A percentile compares a stretch with the other conserved stretches of the same genome.
These are phyloP conservation scores for Iberis pinnata DNA, from an alignment of 345 rosid genomes.

Conservation along the genomic window DNA sequence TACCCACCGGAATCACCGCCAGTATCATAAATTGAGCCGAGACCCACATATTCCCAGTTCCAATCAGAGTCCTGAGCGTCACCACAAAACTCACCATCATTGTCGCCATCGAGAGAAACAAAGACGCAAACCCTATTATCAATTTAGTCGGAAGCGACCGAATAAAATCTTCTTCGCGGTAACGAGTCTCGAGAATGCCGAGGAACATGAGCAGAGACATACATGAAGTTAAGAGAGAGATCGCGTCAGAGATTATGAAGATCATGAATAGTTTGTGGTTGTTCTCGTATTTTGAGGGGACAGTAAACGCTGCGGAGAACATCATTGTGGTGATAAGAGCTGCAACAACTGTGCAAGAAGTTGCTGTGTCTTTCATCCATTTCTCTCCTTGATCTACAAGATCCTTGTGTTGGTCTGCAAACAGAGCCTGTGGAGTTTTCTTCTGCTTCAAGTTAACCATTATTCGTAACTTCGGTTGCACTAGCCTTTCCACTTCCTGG, in stretches of 20 bases:
- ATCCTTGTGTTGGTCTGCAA: conserved; percentile 44
- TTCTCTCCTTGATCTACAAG: conserved; percentile 39
- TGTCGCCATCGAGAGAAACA: conserved; percentile 59
- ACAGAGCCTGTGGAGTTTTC: conserved; percentile 44
- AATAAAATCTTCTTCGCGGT: conserved; percentile 48
- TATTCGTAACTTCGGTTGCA: conserved; percentile 55
- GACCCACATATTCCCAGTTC: conserved; percentile 28
- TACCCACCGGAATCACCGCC: conserved; percentile 48
- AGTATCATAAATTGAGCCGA: conserved; percentile 41
- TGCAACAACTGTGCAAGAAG: conserved; percentile 46
- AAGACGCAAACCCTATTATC: conserved; percentile 51
- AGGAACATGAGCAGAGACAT: conserved; percentile 47
- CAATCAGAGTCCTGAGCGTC: conserved; percentile 34
- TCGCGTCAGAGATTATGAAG: conserved; percentile 41
- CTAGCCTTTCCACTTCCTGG: conserved; percentile 69
- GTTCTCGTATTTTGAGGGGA: conserved; percentile 36
- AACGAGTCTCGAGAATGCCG: conserved; percentile 49
- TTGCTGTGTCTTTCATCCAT: conserved; percentile 50
- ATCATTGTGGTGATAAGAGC: conserved; percentile 53
- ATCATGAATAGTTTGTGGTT: conserved; percentile 23
- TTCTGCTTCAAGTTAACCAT: conserved; percentile 35
- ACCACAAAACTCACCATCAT: conserved; percentile 52
- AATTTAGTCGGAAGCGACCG: conserved; percentile 40
- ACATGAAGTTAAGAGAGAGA: conserved; percentile 45
- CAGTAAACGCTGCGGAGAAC: conserved; percentile 49